A percentile compares a stretch with the other conserved stretches of the same genome.
Conservation (phyloP, 2,329 filamentous ascomycete genomes). For the Helotiales sp. region DNA sequence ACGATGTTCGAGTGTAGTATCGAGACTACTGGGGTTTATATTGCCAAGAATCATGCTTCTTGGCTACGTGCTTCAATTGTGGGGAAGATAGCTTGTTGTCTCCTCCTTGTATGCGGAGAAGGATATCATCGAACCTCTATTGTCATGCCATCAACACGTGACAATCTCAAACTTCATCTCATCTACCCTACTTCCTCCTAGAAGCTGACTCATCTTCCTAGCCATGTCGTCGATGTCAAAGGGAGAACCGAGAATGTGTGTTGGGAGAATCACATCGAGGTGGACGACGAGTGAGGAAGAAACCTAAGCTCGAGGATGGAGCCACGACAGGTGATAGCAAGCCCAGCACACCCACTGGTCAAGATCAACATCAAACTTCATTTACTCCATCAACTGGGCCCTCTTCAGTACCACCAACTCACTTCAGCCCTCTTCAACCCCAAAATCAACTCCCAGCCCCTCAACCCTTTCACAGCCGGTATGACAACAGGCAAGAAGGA, state of each 20-base stretch:
- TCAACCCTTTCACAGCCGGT: slow-evolving; percentile 22
- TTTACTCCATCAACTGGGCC: slow-evolving; percentile 11
- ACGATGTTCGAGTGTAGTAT: too few relatives aligned
- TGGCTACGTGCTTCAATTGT: too few relatives aligned
- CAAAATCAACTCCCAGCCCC: slow-evolving; percentile 9
- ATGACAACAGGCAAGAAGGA: slow-evolving; percentile 18
- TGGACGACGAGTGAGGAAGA: slow-evolving; percentile 35
- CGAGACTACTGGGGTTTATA: too few relatives aligned
- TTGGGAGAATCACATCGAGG: slow-evolving; percentile 36
- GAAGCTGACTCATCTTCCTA: slow-evolving; percentile 12
- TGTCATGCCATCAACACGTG: neutral
- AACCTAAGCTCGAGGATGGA: slow-evolving; percentile 28
- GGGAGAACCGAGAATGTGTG: slow-evolving; percentile 34
- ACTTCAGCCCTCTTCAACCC: slow-evolving; percentile 15
- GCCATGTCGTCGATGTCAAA: slow-evolving; percentile 36
- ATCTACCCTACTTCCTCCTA: neutral
- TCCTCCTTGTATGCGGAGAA: too few relatives aligned
- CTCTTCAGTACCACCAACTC: neutral
- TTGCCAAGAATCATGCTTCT: too few relatives aligned
- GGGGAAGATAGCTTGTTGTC: too few relatives aligned
- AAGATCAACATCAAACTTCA: neutral
- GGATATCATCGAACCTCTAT: too few relatives aligned
- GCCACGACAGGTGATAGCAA: slow-evolving; percentile 3
- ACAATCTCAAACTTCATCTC: neutral
- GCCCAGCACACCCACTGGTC: neutral